phyloP scores from a whole-genome alignment of 331 rosid genomes.

The Prunus yedoensis region DNA sequence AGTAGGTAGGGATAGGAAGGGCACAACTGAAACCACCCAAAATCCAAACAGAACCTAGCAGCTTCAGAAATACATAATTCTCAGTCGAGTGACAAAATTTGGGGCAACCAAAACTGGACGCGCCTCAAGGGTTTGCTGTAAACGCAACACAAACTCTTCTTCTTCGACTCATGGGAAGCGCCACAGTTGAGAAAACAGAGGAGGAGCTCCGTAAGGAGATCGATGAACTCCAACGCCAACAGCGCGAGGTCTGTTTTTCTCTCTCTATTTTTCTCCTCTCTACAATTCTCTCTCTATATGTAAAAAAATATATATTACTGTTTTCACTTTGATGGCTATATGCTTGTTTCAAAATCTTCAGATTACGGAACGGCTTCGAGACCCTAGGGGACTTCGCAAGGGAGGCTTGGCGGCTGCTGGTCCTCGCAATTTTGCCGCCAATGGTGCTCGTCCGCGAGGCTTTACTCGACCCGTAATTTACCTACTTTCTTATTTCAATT shows the following conservation, averaged over 20 bases:
- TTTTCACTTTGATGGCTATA: neutral
- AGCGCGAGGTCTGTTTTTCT: conserved; percentile 67
- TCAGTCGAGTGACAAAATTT: neutral
- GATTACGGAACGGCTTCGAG: conserved; percentile 94
- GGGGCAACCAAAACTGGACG: neutral
- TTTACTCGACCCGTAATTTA: conserved; percentile 50
- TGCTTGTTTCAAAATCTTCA: conserved; percentile 19
- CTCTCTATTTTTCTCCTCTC: neutral
- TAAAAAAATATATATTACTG: neutral
- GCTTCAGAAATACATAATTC: neutral
- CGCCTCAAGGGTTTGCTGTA: neutral
- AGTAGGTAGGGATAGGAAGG: no score
- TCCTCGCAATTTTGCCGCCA: conserved; percentile 59
- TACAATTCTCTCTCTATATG: neutral
- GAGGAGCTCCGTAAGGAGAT: conserved; percentile 89
- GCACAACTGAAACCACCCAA: no score
- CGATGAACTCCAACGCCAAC: conserved; percentile 95
- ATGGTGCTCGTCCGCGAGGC: conserved; percentile 71
- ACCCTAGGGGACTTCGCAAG: conserved; percentile 91
- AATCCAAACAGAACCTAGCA: neutral
- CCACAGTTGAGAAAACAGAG: conserved; percentile 73
- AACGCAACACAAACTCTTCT: neutral
- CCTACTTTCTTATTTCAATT: neutral
- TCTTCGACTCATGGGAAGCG: conserved; percentile 53
- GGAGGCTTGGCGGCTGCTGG: conserved; percentile 54